phyloP scores from a whole-genome alignment of 257 asterid species.

The Petrea volubilis region DNA sequence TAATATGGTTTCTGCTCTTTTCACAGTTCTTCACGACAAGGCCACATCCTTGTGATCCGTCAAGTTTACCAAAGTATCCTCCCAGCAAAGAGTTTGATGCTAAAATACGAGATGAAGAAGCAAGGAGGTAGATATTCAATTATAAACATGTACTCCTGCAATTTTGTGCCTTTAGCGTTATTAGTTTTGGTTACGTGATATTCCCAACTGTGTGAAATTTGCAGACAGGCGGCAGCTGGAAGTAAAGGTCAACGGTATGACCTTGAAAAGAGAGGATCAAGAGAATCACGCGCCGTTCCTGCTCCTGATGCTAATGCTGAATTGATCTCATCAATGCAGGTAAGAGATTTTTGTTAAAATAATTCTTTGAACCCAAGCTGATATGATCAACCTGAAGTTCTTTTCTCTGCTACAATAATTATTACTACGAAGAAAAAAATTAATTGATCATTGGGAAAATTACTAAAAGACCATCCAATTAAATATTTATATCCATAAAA shows the following conservation, averaged over 20 bases:
- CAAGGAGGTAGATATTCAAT: constrained; percentile 78
- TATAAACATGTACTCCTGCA: constrained; percentile 8
- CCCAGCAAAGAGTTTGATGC: constrained; percentile 98
- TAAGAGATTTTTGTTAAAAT: too few relatives aligned
- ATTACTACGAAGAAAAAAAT: not conserved
- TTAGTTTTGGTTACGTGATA: too few relatives aligned
- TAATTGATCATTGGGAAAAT: not conserved
- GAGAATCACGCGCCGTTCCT: constrained; percentile 76
- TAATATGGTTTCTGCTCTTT: constrained; percentile 15
- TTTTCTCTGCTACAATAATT: not conserved
- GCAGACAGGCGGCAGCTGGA: constrained; percentile 75
- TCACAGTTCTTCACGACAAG: constrained; percentile 74
- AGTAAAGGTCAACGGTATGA: constrained; percentile 57
- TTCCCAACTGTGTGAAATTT: constrained; percentile 28
- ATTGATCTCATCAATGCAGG: constrained; percentile 75
- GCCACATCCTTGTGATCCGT: constrained; percentile 94
- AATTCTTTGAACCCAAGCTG: not conserved
- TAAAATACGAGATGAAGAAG: constrained; percentile 92
- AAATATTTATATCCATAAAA: too few relatives aligned
- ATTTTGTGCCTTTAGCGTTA: constrained; percentile 7
- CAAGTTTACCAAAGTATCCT: constrained; percentile 90
- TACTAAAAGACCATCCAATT: too few relatives aligned
- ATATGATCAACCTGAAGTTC: not conserved
- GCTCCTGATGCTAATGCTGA: constrained; percentile 90
- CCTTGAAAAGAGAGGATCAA: constrained; percentile 53